These are phyloP conservation scores for Irpex rosettiformis DNA, from an alignment of 1,284 basidiomycete species.

Conservation along the genomic window DNA sequence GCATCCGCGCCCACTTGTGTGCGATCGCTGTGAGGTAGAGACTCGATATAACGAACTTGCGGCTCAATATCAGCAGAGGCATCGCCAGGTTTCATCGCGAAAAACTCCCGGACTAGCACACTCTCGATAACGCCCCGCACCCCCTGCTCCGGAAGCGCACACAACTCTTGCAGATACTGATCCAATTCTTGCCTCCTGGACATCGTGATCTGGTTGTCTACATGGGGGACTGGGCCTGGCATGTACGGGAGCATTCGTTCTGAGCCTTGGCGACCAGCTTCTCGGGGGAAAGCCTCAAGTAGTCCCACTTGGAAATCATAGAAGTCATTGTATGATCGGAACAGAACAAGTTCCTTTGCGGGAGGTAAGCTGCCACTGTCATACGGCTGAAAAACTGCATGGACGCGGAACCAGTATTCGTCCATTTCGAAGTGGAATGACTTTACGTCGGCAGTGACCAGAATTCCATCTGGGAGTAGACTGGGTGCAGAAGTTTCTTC, in stretches of 20 bases:
- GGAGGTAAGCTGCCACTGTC: conserved; percentile 53
- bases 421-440: conserved; percentile 97
- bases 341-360: conserved; percentile 84
- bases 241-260: conserved; percentile 89
- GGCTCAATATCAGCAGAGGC: conserved; percentile 66
- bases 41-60: conserved; percentile 51
- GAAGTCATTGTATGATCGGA: conserved; percentile 97
- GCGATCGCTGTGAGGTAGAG: conserved; percentile 38
- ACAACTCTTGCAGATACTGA: conserved; percentile 82
- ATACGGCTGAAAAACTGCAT: conserved; percentile 86
- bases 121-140: conserved; percentile 83
- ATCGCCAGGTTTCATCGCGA: conserved; percentile 87
- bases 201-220: conserved; percentile 85
- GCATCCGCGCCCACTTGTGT: conserved; percentile 26
- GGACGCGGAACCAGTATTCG: conserved; percentile 96
- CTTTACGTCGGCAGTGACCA: conserved; percentile 87
- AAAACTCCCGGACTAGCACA: conserved; percentile 79
- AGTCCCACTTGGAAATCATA: conserved; percentile 95
- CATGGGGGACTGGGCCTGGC: conserved; percentile 87
- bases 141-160: conserved; percentile 52
- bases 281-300: conserved; percentile 81
- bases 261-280: conserved; percentile 75
- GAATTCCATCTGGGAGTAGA: conserved; percentile 73
- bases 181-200: conserved; percentile 84
- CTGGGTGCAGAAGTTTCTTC: conserved; percentile 22